Percentiles rank a stretch among this genome's conserved stretches.
These are phyloP conservation scores for Erythrobasidium yunnanense DNA, from an alignment of 768 basidiomycete species.

Conservation along the genomic window DNA sequence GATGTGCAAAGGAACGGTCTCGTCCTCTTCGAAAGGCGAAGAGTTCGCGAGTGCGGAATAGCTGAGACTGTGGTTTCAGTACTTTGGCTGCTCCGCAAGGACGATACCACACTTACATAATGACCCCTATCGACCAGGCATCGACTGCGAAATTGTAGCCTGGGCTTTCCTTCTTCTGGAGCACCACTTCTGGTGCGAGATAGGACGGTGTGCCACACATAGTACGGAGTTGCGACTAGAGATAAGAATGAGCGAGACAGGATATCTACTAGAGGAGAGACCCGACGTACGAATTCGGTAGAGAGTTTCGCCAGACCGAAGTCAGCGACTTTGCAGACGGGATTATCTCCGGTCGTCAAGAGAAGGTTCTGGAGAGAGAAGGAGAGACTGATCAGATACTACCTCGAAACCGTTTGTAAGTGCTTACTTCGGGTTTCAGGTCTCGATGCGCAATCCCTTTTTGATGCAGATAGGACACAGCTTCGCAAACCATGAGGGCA, in stretches of 20 bases:
- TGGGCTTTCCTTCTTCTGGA: conserved; percentile 47
- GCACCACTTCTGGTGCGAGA: conserved; percentile 59
- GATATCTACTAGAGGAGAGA: not conserved
- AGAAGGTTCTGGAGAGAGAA: conserved; percentile 35
- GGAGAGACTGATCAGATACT: not conserved
- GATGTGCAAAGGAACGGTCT: conserved; percentile 50
- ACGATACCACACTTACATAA: too few relatives aligned
- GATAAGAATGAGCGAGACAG: not conserved
- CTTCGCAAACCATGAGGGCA: conserved; percentile 63
- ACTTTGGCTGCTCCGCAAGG: too few relatives aligned
- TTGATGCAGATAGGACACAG: conserved; percentile 41
- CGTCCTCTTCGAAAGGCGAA: conserved; percentile 70
- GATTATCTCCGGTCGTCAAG: conserved; percentile 38
- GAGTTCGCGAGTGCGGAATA: conserved; percentile 61
- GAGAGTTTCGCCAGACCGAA: conserved; percentile 93
- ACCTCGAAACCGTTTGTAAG: not conserved
- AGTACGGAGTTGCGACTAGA: conserved; percentile 50
- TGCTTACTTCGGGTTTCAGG: conserved; percentile 56
- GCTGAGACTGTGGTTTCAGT: not conserved
- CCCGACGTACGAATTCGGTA: conserved; percentile 53
- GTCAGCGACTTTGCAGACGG: conserved; percentile 78
- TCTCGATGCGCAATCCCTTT: conserved; percentile 83
- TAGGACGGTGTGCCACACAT: conserved; percentile 96
- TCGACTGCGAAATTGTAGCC: conserved; percentile 86
- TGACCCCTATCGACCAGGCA: conserved; percentile 92